Conservation (phyloP, 176 grass and related monocot genomes). For the Aegilops speltoides region DNA sequence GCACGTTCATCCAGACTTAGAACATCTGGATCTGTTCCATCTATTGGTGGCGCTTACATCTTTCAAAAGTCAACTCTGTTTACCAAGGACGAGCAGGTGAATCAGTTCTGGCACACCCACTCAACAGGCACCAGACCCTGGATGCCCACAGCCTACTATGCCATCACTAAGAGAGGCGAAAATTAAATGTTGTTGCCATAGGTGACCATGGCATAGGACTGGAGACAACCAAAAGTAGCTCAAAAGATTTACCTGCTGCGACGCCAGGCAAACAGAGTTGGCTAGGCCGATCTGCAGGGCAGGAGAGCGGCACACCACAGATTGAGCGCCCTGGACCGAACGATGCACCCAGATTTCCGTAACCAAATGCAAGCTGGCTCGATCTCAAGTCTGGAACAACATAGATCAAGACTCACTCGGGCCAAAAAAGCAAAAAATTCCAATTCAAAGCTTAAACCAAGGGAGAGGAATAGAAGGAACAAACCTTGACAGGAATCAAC, state of each 20-base stretch:
- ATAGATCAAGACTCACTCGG: not conserved
- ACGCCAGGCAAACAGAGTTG: not conserved
- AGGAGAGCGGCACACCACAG: not conserved
- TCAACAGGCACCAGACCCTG: not conserved
- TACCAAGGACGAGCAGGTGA: too few relatives aligned
- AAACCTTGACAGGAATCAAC: too few relatives aligned
- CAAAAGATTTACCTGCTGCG: not conserved
- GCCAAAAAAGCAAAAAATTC: not conserved
- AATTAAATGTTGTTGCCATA: not conserved
- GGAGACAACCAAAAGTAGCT: too few relatives aligned
- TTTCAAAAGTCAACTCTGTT: not conserved
- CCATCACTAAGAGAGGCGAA: not conserved
- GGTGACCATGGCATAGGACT: too few relatives aligned
- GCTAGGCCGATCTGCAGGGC: not conserved
- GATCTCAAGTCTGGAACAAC: not conserved
- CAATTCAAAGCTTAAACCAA: not conserved
- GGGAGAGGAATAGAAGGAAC: not conserved
- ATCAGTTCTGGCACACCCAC: not conserved
- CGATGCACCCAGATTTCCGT: not conserved
- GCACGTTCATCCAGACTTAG: too few relatives aligned
- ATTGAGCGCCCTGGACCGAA: not conserved
- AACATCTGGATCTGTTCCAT: not conserved
- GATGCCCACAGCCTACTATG: not conserved
- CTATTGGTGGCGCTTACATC: not conserved
- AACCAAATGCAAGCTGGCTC: not conserved